These are phyloP conservation scores for Gigaspora rosea DNA, from an alignment of 192 early-diverging fungal species.

Conservation along the genomic window DNA sequence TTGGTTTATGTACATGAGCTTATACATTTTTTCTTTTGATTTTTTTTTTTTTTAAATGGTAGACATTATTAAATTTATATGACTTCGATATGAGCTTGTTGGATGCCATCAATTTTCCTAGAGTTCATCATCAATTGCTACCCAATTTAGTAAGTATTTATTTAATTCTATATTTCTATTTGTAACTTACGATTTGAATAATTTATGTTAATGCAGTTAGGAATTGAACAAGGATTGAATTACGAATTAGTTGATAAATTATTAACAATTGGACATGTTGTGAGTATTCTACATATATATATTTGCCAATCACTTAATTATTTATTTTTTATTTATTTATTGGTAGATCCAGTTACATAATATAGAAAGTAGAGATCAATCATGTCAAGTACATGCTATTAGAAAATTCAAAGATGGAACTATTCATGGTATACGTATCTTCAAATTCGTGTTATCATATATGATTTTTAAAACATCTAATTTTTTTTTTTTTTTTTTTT, in stretches of 20 bases:
- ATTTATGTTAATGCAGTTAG: no score
- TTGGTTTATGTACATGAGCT: not conserved
- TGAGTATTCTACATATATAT: no score
- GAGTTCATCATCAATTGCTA: constrained; percentile 90
- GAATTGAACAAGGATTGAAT: no score
- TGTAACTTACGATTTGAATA: not conserved
- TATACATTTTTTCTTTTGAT: not conserved
- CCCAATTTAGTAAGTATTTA: constrained; percentile 55
- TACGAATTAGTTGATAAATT: no score
- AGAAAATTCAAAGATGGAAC: not conserved
- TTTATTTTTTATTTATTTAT: no score
- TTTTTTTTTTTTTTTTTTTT: not conserved
- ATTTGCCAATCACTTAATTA: no score
- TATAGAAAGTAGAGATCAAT: no score
- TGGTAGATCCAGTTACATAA: no score
- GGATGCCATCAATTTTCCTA: constrained; percentile 69
- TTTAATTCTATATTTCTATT: not conserved
- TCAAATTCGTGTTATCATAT: not conserved
- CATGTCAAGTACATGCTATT: not conserved
- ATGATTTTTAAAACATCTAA: not conserved
- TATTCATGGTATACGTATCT: not conserved
- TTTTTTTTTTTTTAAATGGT: constrained; percentile 9
- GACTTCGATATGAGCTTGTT: constrained; percentile 69
- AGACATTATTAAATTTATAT: constrained; percentile 74
- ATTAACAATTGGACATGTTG: no score